A percentile compares a stretch with the other conserved stretches of the same genome.
These are phyloP conservation scores for Plectosphaerella cucumerina DNA, from an alignment of 2,329 filamentous ascomycete species.

Conservation along the genomic window DNA sequence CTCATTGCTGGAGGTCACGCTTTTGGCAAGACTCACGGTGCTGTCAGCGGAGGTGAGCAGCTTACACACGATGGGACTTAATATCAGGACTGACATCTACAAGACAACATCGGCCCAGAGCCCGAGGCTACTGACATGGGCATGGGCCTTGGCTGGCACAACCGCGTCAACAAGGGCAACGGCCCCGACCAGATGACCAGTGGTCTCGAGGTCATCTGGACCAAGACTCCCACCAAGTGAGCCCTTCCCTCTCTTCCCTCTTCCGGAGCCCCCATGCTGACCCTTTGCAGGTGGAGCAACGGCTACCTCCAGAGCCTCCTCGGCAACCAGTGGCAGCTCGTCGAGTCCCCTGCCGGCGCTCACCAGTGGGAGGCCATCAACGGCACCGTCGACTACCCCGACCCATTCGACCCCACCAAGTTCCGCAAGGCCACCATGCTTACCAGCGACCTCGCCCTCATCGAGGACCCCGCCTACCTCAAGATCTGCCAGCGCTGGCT, in stretches of 20 bases:
- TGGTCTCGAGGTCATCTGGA: slow-evolving; percentile 78
- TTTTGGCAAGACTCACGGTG: slow-evolving; percentile 79
- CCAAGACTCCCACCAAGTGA: slow-evolving; percentile 62
- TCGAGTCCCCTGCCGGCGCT: slow-evolving; percentile 70
- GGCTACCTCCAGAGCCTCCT: slow-evolving; percentile 71
- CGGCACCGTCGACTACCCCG: slow-evolving; percentile 61
- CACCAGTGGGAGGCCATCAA: slow-evolving; percentile 77
- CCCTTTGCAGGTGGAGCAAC: slow-evolving; percentile 56
- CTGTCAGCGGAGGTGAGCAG: slow-evolving; percentile 30
- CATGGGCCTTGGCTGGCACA: slow-evolving; percentile 66
- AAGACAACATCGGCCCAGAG: slow-evolving; percentile 61
- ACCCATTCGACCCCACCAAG: slow-evolving; percentile 65
- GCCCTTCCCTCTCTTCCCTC: neutral
- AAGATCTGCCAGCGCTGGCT: slow-evolving; percentile 71
- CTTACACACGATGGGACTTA: too few relatives aligned
- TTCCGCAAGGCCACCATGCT: slow-evolving; percentile 73
- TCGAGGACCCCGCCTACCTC: slow-evolving; percentile 67
- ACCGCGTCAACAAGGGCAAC: slow-evolving; percentile 59
- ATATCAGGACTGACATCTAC: too few relatives aligned
- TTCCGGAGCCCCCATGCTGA: neutral
- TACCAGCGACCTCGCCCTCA: slow-evolving; percentile 69
- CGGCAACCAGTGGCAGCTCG: slow-evolving; percentile 73
- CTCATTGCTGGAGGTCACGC: slow-evolving; percentile 75
- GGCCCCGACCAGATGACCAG: slow-evolving; percentile 71
- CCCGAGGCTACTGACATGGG: slow-evolving; percentile 58